A percentile compares a stretch with the other conserved stretches of the same genome.
Conservation (phyloP, 2,329 filamentous ascomycete genomes). For the Ceratocystis alfenasii region DNA sequence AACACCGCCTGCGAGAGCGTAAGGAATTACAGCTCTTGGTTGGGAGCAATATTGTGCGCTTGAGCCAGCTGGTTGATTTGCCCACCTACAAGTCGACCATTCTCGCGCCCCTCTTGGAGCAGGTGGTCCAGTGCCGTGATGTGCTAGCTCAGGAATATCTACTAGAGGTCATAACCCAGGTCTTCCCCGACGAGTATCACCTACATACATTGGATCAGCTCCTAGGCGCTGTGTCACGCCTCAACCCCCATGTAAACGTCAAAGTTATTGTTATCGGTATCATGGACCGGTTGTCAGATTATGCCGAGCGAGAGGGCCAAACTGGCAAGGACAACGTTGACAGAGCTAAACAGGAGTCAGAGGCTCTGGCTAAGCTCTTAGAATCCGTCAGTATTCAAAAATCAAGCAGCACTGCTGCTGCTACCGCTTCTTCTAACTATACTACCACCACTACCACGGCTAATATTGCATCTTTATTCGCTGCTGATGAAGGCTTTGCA, state of each 20-base stretch:
- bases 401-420: slow-evolving; percentile 29
- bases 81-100: slow-evolving; percentile 90
- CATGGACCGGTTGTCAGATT: slow-evolving; percentile 91
- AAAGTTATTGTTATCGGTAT: slow-evolving; percentile 96
- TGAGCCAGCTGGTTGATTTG: slow-evolving; percentile 91
- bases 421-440: slow-evolving; percentile 15
- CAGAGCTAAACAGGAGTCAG: slow-evolving; percentile 58
- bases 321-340: slow-evolving; percentile 58
- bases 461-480: neutral
- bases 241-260: slow-evolving; percentile 94
- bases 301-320: slow-evolving; percentile 78
- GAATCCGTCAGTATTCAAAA: slow-evolving; percentile 64
- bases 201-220: slow-evolving; percentile 93
- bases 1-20: slow-evolving; percentile 84
- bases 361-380: slow-evolving; percentile 65
- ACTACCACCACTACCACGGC: neutral
- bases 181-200: slow-evolving; percentile 97
- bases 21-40: slow-evolving; percentile 92
- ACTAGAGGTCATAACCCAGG: slow-evolving; percentile 94
- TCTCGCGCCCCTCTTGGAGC: slow-evolving; percentile 76
- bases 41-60: slow-evolving; percentile 85
- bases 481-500: neutral
- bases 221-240: slow-evolving; percentile 76
- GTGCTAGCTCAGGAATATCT: slow-evolving; percentile 95
- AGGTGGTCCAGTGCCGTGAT: slow-evolving; percentile 95